Base-by-base conservation (phyloP, 208 protist genomes). In the Naegleria gruberi region DNA sequence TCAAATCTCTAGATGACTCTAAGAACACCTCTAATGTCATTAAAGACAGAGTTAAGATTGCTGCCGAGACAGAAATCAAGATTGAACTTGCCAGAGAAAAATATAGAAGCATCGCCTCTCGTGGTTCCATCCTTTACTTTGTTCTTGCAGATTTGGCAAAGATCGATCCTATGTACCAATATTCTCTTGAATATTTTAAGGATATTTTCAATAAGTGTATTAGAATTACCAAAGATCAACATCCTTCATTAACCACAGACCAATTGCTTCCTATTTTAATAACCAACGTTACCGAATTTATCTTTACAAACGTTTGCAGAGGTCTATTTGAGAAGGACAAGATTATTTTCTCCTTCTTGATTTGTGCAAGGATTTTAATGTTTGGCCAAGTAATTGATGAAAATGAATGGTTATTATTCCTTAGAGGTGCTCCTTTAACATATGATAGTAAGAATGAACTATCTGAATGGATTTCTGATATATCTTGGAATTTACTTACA, bases 141-240 rank as follows among this genome's bases (percentile, higher is more conserved):
- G 95, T 96, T 73, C 93, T 98, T 3, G 94, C 97, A 6, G 96
- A 98, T 90, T 93, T 99, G 73, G 92, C 95, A 34, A 93, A 95
- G 40, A 97, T 99, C 89, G 98, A 99, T 93, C 97, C 97, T 41
- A 99, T 99, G 97, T 99, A 99, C 92, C 97, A 99, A 94, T 99
- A 98, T 94, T 99, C 97, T 40, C 93, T 99, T 51, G 95, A 97
- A 89, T 99, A 98, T 93, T 99, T 99, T 91, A 95, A 96, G 34
- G 97, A 97, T 81, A 94, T 51, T 98, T 99, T 90, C 93, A 95
- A 87, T 90, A 94, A 82, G 17, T 87, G 83, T 41, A 87, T 87
- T 40, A 10, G 42, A 15, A 15, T 23, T 1, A 84, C 81, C 44
- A 45, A 41, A 43, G 12, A 26, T 17, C n/a, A 96, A 93, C 94